Evolutionary conservation across 177 flowering plant genomes (phyloP).

Genomic region (Vitis hybrid): DNA sequence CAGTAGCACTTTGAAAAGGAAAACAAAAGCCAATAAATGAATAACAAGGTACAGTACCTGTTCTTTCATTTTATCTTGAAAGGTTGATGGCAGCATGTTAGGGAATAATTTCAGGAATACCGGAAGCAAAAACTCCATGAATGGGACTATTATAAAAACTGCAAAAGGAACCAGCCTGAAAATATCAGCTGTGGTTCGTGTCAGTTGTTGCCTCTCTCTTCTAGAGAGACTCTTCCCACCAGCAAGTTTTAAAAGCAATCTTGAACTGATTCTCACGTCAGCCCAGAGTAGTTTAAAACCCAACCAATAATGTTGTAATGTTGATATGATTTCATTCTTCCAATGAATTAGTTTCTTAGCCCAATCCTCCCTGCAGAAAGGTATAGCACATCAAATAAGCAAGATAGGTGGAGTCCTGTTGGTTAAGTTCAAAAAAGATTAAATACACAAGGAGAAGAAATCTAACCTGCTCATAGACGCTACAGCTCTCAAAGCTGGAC

Average conservation of each 20-base stretch:
- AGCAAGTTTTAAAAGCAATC: conserved; percentile 75
- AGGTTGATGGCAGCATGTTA: conserved; percentile 95
- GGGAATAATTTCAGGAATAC: conserved; percentile 89
- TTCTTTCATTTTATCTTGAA: conserved; percentile 96
- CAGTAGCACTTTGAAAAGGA: not conserved
- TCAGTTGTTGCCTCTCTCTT: conserved; percentile 90
- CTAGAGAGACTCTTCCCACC: conserved; percentile 88
- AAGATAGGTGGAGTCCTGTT: not conserved
- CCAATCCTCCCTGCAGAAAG: conserved; percentile 79
- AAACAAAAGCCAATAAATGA: not conserved
- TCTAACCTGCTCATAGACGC: conserved; percentile 93
- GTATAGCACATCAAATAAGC: not conserved
- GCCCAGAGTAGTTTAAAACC: conserved; percentile 82
- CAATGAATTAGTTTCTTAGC: conserved; percentile 75
- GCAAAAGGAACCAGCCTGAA: conserved; percentile 92
- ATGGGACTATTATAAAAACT: conserved; percentile 85
- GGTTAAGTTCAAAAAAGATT: not conserved
- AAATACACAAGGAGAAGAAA: not conserved
- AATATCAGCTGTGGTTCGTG: conserved; percentile 90
- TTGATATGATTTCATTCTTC: conserved; percentile 71
- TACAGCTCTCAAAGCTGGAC: conserved; percentile 83
- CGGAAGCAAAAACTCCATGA: conserved; percentile 93
- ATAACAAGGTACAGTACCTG: conserved; percentile 45
- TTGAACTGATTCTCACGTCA: conserved; percentile 77
- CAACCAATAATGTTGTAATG: conserved; percentile 87